Evolutionary conservation across 805 yeast genomes (phyloP), one percentile per base, ranked within the genome.

Genomic region (Kazachstania africana): DNA sequence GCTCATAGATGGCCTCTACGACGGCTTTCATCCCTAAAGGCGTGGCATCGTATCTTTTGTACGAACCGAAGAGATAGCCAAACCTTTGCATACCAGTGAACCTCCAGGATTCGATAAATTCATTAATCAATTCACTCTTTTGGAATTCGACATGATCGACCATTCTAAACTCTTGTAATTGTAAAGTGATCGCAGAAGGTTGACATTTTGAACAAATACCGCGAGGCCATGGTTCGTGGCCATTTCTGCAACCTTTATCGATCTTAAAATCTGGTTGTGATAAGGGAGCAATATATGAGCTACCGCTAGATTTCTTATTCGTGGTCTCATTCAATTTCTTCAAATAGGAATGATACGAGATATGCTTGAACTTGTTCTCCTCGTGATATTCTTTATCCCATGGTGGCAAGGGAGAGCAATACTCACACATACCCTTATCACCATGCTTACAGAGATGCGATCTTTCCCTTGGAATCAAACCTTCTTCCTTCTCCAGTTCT

Each of bases 171-270:
- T 67, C 63, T 54, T 91, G 98, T 55, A 76, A 85, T 55, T 80
- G 94, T 39, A 91, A 63, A 0, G 97, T 87, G 37, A 91, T 83
- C 0, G 95, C 91, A 1, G 95, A 76, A 1, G 98, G 97, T 56
- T 88, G 97, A 58, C 98, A 88, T 55, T 85, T 83, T 12, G 95
- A 81, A 50, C 98, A 88, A 43, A 91, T 85, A 1, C 96, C 95
- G 32, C 63, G 68, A 1, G 98, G 97, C 84, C 95, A 91, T 6
- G 95, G 88, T 24, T 77, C 73, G 55, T 88, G 98, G 0, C 95
- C 95, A 26, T 72, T 66, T 0, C 65, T 67, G 52, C 97, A 88
- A 10, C 66, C 57, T 26, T 48, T 46, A 39, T 74, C 60, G 19
- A 88, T 82, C 32, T 62, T 57, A 51, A 68, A 91, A 45, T 72